Conservation (phyloP, 2,329 filamentous ascomycete species). For the Pseudogymnoascus verrucosus region DNA sequence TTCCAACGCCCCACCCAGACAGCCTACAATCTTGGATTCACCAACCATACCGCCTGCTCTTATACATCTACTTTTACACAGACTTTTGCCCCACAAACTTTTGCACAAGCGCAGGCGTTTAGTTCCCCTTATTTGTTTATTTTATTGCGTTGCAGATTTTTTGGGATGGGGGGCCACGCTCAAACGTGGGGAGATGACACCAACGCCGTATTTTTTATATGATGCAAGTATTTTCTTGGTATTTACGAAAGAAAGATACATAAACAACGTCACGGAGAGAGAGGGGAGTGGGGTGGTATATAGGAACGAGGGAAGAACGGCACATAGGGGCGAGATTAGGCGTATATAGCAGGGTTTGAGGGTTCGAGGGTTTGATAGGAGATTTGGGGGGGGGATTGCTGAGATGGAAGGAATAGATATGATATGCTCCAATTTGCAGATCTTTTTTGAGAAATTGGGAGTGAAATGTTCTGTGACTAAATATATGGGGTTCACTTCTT, state of each 20-base stretch:
- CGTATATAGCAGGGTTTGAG: background rate
- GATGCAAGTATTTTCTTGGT: background rate
- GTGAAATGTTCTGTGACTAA: background rate
- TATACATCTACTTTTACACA: background rate
- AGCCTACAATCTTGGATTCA: background rate
- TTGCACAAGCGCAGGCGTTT: slow-evolving; percentile 6
- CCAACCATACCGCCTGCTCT: background rate
- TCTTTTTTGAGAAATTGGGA: background rate
- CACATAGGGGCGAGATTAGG: background rate
- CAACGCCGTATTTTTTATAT: background rate
- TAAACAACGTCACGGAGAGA: background rate
- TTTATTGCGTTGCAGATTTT: background rate
- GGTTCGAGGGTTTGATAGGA: background rate
- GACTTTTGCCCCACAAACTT: background rate
- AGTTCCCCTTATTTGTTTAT: background rate
- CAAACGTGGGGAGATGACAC: background rate
- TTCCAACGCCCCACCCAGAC: background rate
- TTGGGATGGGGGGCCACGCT: background rate
- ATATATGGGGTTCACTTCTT: background rate
- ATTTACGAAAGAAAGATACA: background rate
- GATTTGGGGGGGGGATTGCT: background rate
- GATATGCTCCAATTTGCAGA: background rate
- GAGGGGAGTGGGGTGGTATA: background rate
- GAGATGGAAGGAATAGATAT: background rate
- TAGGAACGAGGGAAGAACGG: background rate